phyloP scores from a whole-genome alignment of 2,329 filamentous ascomycete species.

The Onygena corvina region DNA sequence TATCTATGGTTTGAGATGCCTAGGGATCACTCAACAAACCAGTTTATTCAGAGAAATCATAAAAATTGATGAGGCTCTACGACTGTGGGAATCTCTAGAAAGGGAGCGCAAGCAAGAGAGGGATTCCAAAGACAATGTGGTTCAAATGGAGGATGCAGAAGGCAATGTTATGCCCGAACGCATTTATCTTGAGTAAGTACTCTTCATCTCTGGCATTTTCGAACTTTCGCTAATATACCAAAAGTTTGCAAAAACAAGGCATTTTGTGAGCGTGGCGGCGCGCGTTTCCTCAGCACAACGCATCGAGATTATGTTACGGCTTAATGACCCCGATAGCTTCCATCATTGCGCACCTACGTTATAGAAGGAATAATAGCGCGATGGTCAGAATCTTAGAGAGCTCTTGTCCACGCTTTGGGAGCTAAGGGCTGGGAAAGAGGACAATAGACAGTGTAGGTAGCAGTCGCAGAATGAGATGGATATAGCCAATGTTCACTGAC shows the following conservation, averaged over 20 bases:
- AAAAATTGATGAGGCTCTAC: slow-evolving; percentile 74
- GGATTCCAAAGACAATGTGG: slow-evolving; percentile 66
- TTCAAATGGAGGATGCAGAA: slow-evolving; percentile 96
- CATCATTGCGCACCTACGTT: no score
- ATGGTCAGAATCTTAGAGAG: no score
- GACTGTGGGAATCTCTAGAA: slow-evolving; percentile 87
- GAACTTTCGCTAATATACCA: slow-evolving; percentile 12
- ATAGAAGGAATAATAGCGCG: no score
- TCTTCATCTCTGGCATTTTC: background rate
- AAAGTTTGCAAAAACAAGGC: slow-evolving; percentile 19
- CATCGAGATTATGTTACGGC: background rate
- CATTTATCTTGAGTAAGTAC: slow-evolving; percentile 68
- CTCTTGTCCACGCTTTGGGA: no score
- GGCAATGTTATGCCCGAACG: slow-evolving; percentile 99
- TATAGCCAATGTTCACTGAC: no score
- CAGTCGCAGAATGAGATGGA: no score
- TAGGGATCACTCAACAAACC: slow-evolving; percentile 78
- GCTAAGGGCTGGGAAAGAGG: no score
- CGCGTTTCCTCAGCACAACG: no score
- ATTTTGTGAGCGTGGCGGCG: slow-evolving; percentile 17
- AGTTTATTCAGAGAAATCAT: slow-evolving; percentile 89
- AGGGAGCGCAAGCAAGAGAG: slow-evolving; percentile 68
- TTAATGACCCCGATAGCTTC: no score
- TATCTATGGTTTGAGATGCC: slow-evolving; percentile 82
- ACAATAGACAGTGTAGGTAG: no score